Percentiles rank a stretch among this genome's conserved stretches.
Evolutionary conservation across 805 yeast species (phyloP).

Genomic region (Zygosaccharomyces lentus): DNA sequence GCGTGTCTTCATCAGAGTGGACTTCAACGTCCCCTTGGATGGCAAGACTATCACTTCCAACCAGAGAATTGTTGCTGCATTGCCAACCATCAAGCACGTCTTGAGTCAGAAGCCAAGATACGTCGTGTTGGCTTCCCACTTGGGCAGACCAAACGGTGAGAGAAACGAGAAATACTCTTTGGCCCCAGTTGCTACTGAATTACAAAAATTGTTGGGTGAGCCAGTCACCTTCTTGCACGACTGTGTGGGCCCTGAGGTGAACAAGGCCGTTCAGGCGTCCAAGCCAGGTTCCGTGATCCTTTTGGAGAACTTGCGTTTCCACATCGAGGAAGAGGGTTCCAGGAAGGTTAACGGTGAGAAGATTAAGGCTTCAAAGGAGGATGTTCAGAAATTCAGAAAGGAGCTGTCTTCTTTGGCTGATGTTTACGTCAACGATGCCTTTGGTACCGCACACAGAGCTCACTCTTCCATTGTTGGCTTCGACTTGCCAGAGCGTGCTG

Average conservation of each 20-base stretch:
- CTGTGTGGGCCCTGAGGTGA: conserved; percentile 90
- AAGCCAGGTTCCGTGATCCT: conserved; percentile 78
- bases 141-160: conserved; percentile 99
- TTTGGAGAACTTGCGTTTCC: conserved; percentile 97
- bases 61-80: conserved; percentile 98
- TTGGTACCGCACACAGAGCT: conserved; percentile 99
- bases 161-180: conserved; percentile 79
- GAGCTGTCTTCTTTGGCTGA: conserved; percentile 91
- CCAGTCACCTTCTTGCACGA: conserved; percentile 80
- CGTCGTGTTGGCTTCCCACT: conserved; percentile 90
- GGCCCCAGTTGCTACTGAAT: conserved; percentile 89
- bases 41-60: conserved; percentile 97
- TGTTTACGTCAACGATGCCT: conserved; percentile 96
- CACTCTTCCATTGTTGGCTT: conserved; percentile 99
- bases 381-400: conserved; percentile 81
- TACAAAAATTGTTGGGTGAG: conserved; percentile 68
- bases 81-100: conserved; percentile 96
- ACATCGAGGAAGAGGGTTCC: conserved; percentile 95
- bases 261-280: conserved; percentile 68
- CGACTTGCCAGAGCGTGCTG: conserved; percentile 91
- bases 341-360: conserved; percentile 88
- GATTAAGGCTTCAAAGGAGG: conserved; percentile 85
- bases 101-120: conserved; percentile 87
- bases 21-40: conserved; percentile 92
- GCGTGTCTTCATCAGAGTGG: conserved; percentile 98